Percentiles rank a stretch among this genome's conserved stretches.
phyloP scores from a whole-genome alignment of 2,329 filamentous ascomycete species.

The Lachnellula subtilissima region DNA sequence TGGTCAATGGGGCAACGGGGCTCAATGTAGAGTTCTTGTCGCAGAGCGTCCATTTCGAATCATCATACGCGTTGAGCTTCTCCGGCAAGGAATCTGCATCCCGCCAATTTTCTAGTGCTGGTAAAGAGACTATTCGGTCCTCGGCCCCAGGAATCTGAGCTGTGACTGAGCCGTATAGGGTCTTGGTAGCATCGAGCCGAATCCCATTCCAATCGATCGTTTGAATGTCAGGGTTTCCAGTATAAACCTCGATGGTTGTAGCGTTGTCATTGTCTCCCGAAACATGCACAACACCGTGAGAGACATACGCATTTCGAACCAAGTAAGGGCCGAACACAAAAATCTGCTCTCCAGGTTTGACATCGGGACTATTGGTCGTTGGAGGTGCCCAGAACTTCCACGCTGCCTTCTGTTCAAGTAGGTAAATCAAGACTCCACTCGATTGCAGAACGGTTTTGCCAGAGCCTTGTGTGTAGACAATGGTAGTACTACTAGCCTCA shows the following conservation, averaged over 20 bases:
- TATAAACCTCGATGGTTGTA: slow-evolving; percentile 40
- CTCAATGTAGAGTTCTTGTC: slow-evolving; percentile 45
- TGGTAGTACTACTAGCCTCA: slow-evolving; percentile 30
- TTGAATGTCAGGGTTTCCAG: slow-evolving; percentile 36
- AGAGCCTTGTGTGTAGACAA: slow-evolving; percentile 43
- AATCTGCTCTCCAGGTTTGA: slow-evolving; percentile 42
- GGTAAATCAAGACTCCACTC: slow-evolving; percentile 45
- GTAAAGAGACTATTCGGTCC: slow-evolving; percentile 38
- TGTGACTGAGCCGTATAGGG: slow-evolving; percentile 41
- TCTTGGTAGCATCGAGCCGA: slow-evolving; percentile 33
- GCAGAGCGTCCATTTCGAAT: slow-evolving; percentile 46
- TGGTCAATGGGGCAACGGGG: slow-evolving; percentile 42
- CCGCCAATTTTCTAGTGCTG: slow-evolving; percentile 43
- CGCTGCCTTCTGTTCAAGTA: slow-evolving; percentile 48
- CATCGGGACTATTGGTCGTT: slow-evolving; percentile 40
- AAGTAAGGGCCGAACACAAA: slow-evolving; percentile 42
- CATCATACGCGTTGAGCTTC: slow-evolving; percentile 41
- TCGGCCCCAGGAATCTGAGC: slow-evolving; percentile 37
- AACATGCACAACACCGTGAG: slow-evolving; percentile 32
- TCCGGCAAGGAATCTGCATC: slow-evolving; percentile 48
- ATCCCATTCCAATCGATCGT: slow-evolving; percentile 44
- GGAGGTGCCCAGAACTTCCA: slow-evolving; percentile 54
- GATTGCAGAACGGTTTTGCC: slow-evolving; percentile 45
- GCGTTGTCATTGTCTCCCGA: slow-evolving; percentile 38
- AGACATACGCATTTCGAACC: slow-evolving; percentile 37